A percentile compares a stretch with the other conserved stretches of the same genome.
Conservation (phyloP, 805 yeast genomes). For the Ogataea neopini region DNA sequence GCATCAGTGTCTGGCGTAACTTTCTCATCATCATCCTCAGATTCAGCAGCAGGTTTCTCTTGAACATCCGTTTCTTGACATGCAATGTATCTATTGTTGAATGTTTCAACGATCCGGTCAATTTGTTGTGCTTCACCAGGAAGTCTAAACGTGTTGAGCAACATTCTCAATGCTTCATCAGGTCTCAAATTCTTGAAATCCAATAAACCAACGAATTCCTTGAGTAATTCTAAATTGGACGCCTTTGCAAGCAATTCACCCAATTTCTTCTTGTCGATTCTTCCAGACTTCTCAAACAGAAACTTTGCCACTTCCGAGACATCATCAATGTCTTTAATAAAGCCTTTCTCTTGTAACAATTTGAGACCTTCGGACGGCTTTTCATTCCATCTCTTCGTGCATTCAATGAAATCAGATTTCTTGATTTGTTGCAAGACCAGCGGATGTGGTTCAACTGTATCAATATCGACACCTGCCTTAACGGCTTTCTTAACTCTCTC, state of each 20-base stretch:
- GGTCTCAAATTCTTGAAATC: conserved; percentile 80
- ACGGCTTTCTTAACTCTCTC: conserved; percentile 44
- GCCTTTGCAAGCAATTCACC: conserved; percentile 89
- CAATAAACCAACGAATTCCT: conserved; percentile 64
- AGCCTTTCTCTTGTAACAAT: conserved; percentile 61
- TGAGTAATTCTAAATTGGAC: conserved; percentile 56
- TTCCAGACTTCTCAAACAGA: conserved; percentile 72
- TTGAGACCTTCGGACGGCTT: conserved; percentile 77
- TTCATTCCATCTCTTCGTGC: conserved; percentile 73
- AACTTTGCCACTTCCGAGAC: conserved; percentile 69
- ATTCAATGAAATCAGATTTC: conserved; percentile 75
- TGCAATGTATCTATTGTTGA: conserved; percentile 76
- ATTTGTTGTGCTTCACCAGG: conserved; percentile 99
- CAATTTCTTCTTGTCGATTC: conserved; percentile 81
- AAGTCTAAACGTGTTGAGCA: conserved; percentile 80
- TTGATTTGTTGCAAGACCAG: conserved; percentile 46
- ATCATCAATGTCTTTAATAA: conserved; percentile 53
- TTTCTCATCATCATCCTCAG: conserved; percentile 37
- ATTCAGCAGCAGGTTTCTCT: conserved; percentile 10
- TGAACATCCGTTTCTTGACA: conserved; percentile 41
- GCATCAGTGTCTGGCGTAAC: conserved; percentile 82
- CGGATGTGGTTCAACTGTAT: conserved; percentile 25
- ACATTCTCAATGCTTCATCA: conserved; percentile 86
- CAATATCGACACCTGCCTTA: conserved; percentile 26
- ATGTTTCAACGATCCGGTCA: conserved; percentile 85